These are phyloP conservation scores for Irpex sp. DNA, from an alignment of 1,284 basidiomycete genomes.

Conservation along the genomic window DNA sequence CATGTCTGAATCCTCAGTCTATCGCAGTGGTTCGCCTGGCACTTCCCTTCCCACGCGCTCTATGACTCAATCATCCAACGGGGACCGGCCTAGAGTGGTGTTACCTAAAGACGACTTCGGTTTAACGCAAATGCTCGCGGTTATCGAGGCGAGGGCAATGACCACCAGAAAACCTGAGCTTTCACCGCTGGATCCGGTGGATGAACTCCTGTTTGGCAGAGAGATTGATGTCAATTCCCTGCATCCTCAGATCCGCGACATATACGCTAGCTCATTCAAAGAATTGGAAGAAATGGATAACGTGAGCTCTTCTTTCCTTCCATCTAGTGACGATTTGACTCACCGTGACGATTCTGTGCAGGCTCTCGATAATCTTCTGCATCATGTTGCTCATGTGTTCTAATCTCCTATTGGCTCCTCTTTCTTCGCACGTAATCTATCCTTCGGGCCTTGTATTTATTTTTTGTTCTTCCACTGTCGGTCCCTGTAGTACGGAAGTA, in stretches of 20 bases:
- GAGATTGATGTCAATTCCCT: conserved; percentile 57
- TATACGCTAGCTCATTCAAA: conserved; percentile 68
- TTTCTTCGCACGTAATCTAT: conserved; percentile 5
- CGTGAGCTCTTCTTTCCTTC: conserved; percentile 36
- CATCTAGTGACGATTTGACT: conserved; percentile 1
- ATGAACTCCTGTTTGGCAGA: conserved; percentile 70
- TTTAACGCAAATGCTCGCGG: conserved; percentile 74
- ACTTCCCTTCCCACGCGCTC: conserved; percentile 22
- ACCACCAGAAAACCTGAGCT: conserved; percentile 30
- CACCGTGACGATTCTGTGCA: conserved; percentile 9
- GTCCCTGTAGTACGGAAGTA: neutral
- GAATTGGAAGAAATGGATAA: conserved; percentile 79
- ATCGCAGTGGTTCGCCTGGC: conserved; percentile 42
- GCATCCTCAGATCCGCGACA: conserved; percentile 69
- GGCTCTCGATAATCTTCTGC: conserved; percentile 34
- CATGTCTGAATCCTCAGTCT: conserved; percentile 52
- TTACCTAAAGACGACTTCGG: conserved; percentile 83
- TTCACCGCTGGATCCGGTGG: conserved; percentile 54
- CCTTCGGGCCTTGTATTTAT: neutral
- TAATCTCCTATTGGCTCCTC: conserved; percentile 1
- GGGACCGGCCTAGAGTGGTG: conserved; percentile 31
- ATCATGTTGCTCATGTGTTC: conserved; percentile 19
- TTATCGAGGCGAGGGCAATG: conserved; percentile 68
- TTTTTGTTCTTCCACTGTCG: neutral
- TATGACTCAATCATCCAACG: conserved; percentile 22